Conservation (phyloP, 2,329 filamentous ascomycete genomes). For the Cercospora sp. region DNA sequence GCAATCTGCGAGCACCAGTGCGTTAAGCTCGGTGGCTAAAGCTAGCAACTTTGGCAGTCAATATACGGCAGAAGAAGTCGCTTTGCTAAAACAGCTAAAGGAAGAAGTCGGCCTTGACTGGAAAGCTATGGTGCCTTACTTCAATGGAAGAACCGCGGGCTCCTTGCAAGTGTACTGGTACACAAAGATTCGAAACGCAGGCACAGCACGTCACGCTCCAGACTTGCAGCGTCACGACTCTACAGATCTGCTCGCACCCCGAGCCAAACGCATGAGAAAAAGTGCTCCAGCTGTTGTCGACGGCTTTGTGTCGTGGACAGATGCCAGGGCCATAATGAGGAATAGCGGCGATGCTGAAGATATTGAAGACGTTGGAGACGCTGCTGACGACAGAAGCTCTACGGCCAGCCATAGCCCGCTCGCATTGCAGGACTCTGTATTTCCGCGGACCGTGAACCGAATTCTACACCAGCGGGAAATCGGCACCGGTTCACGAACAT, state of each 20-base stretch:
- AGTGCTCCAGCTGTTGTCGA: slow-evolving; percentile 17
- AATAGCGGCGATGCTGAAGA: not conserved
- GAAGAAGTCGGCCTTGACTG: slow-evolving; percentile 43
- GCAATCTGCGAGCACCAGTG: not conserved
- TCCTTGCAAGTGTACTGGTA: slow-evolving; percentile 36
- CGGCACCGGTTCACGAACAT: slow-evolving; percentile 28
- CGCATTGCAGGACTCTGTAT: slow-evolving; percentile 21
- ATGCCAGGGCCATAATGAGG: slow-evolving; percentile 16
- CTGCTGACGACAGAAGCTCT: not conserved
- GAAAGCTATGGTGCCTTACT: slow-evolving; percentile 40
- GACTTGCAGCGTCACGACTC: slow-evolving; percentile 5
- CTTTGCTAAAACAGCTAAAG: slow-evolving; percentile 44
- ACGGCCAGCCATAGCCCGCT: not conserved
- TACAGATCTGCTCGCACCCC: slow-evolving; percentile 3
- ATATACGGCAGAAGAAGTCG: slow-evolving; percentile 37
- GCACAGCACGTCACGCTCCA: not conserved
- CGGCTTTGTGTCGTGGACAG: slow-evolving; percentile 32
- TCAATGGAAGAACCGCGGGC: slow-evolving; percentile 37
- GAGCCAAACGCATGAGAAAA: slow-evolving; percentile 15
- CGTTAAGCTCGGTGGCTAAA: not conserved
- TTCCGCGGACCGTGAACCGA: slow-evolving; percentile 25
- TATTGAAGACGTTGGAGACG: not conserved
- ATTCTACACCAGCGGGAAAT: slow-evolving; percentile 35
- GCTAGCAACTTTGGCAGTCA: slow-evolving; percentile 8
- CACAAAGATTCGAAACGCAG: slow-evolving; percentile 14